phyloP scores from a whole-genome alignment of 2,329 filamentous ascomycete species.

The Talaromyces sp. region DNA sequence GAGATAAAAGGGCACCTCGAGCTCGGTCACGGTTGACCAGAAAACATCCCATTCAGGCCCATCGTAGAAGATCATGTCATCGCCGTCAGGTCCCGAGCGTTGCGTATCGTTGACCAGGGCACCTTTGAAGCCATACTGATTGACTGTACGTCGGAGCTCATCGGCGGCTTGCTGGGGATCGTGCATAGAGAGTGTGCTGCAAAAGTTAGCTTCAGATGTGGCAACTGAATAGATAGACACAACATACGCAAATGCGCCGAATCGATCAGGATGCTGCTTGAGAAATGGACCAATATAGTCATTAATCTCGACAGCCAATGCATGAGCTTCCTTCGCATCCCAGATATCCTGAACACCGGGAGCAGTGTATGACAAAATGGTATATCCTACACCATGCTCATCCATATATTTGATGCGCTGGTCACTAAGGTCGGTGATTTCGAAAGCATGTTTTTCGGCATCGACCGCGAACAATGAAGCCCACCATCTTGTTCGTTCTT shows the following conservation, averaged over 20 bases:
- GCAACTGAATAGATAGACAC: background rate
- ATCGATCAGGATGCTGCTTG: conserved; percentile 19
- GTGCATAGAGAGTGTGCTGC: conserved; percentile 23
- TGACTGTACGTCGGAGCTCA: conserved; percentile 34
- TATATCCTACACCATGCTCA: conserved; percentile 29
- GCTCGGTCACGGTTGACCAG: conserved; percentile 23
- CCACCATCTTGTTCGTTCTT: conserved; percentile 18
- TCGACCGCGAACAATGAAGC: conserved; percentile 20
- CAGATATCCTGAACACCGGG: conserved; percentile 28
- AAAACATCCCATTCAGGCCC: conserved; percentile 47
- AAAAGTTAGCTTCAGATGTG: background rate
- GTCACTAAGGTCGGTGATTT: conserved; percentile 16
- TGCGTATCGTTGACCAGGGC: conserved; percentile 59
- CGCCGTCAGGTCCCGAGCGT: conserved; percentile 51
- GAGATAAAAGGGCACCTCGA: conserved; percentile 28
- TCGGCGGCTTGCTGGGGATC: conserved; percentile 25
- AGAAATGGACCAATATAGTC: conserved; percentile 26
- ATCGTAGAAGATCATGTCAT: conserved; percentile 60
- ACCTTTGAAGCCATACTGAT: conserved; percentile 56
- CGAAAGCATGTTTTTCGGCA: conserved; percentile 23
- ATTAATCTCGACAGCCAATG: conserved; percentile 27
- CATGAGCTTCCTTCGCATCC: conserved; percentile 26
- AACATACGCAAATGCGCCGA: conserved; percentile 19
- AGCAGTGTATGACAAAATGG: conserved; percentile 27
- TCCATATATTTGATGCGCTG: conserved; percentile 20